A percentile compares a stretch with the other conserved stretches of the same genome.
Conservation (phyloP, 2,329 filamentous ascomycete genomes). For the Penicillium sp. region DNA sequence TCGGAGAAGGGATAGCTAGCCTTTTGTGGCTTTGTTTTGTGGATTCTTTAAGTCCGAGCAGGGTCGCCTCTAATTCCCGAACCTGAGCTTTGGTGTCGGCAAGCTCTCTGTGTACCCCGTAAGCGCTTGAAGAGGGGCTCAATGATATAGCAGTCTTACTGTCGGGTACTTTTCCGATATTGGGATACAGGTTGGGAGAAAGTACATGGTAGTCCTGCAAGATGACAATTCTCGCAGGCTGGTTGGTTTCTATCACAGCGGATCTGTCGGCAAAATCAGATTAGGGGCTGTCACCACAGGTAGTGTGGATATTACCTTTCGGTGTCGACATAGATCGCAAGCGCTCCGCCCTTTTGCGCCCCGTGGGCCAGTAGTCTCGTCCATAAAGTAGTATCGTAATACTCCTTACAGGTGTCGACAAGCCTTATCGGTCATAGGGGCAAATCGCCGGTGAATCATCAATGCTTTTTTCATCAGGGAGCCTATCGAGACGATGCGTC, state of each 20-base stretch:
- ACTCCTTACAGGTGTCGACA: neutral
- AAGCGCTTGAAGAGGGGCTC: neutral
- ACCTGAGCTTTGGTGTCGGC: constrained; percentile 22
- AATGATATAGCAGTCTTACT: constrained; percentile 17
- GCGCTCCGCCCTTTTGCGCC: constrained; percentile 6
- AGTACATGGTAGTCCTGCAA: constrained; percentile 22
- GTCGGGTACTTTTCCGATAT: constrained; percentile 19
- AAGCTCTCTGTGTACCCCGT: constrained; percentile 19
- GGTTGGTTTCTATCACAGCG: constrained; percentile 27
- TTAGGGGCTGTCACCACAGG: neutral
- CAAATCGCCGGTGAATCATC: constrained; percentile 6
- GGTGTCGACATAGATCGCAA: constrained; percentile 11
- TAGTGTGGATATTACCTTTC: constrained; percentile 8
- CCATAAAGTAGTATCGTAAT: constrained; percentile 4
- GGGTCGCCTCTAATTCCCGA: constrained; percentile 19
- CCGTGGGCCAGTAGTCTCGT: constrained; percentile 4
- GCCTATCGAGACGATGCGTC: neutral
- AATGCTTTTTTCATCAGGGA: neutral
- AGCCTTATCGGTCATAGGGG: neutral
- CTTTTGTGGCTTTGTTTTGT: neutral
- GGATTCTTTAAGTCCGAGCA: constrained; percentile 8
- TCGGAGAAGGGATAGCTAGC: constrained; percentile 1
- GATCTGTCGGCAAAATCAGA: constrained; percentile 18
- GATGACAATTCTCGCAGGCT: constrained; percentile 26
- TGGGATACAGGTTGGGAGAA: constrained; percentile 18